Evolutionary conservation across 345 rosid genomes (phyloP).

Genomic region (Kernera saxatilis): DNA sequence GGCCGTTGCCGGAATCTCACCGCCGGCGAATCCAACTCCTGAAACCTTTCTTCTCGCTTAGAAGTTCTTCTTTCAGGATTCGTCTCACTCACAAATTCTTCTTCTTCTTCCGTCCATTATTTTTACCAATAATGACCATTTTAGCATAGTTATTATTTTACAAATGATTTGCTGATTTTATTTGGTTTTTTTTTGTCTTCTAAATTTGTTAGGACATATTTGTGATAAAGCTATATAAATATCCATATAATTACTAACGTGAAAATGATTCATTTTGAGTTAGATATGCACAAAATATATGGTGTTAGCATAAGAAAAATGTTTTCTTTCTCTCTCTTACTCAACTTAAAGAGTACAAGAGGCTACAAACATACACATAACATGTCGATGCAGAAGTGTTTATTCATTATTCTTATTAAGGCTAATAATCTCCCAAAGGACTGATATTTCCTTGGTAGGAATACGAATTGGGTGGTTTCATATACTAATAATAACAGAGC

Average conservation of each 20-base stretch:
- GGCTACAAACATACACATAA: neutral
- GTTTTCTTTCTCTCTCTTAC: neutral
- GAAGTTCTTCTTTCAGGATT: neutral
- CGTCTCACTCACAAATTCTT: neutral
- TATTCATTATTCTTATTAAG: constrained; percentile 14
- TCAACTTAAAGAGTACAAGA: neutral
- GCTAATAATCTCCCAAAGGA: constrained; percentile 9
- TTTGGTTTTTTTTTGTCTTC: no score
- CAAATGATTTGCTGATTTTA: neutral
- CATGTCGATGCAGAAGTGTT: constrained; percentile 12
- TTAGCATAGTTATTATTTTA: no score
- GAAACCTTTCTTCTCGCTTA: neutral
- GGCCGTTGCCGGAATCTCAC: neutral
- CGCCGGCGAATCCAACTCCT: neutral
- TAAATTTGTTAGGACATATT: no score
- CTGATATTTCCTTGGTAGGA: neutral
- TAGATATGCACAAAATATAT: no score
- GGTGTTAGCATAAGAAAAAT: neutral
- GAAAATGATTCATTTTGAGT: no score
- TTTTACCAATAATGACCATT: neutral
- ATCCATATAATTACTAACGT: no score
- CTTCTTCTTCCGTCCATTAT: neutral
- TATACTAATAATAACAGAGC: constrained; percentile 9
- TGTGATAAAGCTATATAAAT: no score
- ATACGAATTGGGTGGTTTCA: constrained; percentile 8